Percentiles rank a stretch among this genome's conserved stretches.
phyloP scores from a whole-genome alignment of 2,329 filamentous ascomycete genomes.

The Claviceps digitariae region DNA sequence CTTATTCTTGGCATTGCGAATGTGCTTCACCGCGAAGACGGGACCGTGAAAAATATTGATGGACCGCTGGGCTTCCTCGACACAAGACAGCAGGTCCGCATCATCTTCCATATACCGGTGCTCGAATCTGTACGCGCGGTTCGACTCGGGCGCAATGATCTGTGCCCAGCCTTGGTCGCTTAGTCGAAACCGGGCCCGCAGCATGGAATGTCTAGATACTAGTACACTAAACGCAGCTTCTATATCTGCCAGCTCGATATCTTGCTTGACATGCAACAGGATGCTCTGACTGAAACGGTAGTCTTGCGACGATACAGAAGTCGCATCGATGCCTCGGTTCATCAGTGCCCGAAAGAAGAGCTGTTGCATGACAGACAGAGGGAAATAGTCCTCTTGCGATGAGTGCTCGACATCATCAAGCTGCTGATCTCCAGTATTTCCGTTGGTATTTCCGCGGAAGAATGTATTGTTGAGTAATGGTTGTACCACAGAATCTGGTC shows the following conservation, averaged over 20 bases:
- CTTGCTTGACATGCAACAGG: conserved; percentile 29
- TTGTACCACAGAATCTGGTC: conserved; percentile 5
- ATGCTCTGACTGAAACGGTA: conserved; percentile 39
- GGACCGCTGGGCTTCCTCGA: conserved; percentile 26
- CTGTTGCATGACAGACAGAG: conserved; percentile 39
- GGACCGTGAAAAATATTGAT: conserved; percentile 38
- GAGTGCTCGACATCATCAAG: conserved; percentile 6
- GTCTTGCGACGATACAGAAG: conserved; percentile 18
- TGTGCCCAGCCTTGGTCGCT: conserved; percentile 32
- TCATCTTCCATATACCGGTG: conserved; percentile 27
- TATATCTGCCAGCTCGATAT: conserved; percentile 28
- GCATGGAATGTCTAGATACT: conserved; percentile 37
- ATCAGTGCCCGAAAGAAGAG: conserved; percentile 36
- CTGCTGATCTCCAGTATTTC: background rate
- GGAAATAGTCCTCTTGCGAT: conserved; percentile 25
- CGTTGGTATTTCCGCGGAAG: background rate
- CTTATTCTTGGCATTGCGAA: conserved; percentile 29
- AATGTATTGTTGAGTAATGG: background rate
- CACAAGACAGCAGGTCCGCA: conserved; percentile 26
- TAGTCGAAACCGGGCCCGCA: conserved; percentile 31
- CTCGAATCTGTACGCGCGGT: conserved; percentile 29
- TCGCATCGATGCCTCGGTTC: conserved; percentile 20
- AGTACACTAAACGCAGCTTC: conserved; percentile 34
- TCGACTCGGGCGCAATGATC: conserved; percentile 24
- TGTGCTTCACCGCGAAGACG: conserved; percentile 35